Evolutionary conservation across 768 basidiomycete species (phyloP).

Genomic region (Leccinum ochraceum): DNA sequence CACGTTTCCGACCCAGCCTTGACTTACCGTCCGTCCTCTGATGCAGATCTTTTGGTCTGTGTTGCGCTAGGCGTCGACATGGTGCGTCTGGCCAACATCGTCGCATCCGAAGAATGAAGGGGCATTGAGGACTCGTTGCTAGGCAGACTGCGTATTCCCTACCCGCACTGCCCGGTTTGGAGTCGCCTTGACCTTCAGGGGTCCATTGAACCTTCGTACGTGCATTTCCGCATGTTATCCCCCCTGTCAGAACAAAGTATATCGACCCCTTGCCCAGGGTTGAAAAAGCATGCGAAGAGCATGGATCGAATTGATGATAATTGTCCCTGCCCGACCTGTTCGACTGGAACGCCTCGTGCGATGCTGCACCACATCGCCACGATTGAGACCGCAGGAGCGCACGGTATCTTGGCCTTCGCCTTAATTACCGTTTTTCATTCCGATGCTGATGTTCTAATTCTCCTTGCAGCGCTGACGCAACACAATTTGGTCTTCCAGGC

Average conservation of each 20-base stretch:
- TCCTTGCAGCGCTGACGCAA: constrained; percentile 64
- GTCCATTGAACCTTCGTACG: constrained; percentile 80
- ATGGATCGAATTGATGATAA: constrained; percentile 69
- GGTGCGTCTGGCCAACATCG: constrained; percentile 43
- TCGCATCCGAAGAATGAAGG: background rate
- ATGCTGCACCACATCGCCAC: constrained; percentile 75
- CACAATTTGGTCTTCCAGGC: constrained; percentile 89
- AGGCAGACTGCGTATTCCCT: constrained; percentile 95
- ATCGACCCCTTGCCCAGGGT: constrained; percentile 27
- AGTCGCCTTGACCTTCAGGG: constrained; percentile 79
- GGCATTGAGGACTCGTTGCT: constrained; percentile 1
- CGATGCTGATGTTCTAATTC: constrained; percentile 12
- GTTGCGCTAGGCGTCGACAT: constrained; percentile 92
- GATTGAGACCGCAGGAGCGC: constrained; percentile 83
- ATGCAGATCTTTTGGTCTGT: constrained; percentile 80
- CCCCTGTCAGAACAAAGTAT: background rate
- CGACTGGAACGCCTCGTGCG: constrained; percentile 63
- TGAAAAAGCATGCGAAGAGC: constrained; percentile 71
- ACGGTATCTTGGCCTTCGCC: constrained; percentile 50
- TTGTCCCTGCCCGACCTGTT: constrained; percentile 90
- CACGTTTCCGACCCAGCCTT: background rate
- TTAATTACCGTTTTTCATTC: constrained; percentile 22
- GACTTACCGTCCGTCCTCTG: background rate
- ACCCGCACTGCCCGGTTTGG: constrained; percentile 92
- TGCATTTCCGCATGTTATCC: background rate